A percentile compares a stretch with the other conserved stretches of the same genome.
Conservation (phyloP, 192 early-diverging fungal genomes). For the Paraglomus brasilianum region DNA sequence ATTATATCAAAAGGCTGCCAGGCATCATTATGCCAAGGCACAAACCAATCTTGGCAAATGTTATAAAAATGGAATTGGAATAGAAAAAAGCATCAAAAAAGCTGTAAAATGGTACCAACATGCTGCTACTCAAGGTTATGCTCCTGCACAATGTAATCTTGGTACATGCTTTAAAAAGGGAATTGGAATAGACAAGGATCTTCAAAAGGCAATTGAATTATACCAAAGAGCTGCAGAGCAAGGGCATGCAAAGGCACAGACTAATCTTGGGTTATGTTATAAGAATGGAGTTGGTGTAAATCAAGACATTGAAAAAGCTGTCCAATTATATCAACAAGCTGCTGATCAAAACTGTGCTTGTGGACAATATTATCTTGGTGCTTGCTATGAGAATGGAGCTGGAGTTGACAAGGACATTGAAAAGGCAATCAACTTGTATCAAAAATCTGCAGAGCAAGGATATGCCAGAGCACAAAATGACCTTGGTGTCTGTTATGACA, state of each 20-base stretch:
- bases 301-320: conserved; percentile 49
- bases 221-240: conserved; percentile 52
- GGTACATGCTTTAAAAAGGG: conserved; percentile 82
- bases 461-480: conserved; percentile 58
- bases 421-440: conserved; percentile 53
- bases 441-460: conserved; percentile 50
- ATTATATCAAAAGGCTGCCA: conserved; percentile 57
- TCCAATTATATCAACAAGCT: conserved; percentile 61
- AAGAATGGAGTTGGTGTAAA: conserved; percentile 59
- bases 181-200: conserved; percentile 66
- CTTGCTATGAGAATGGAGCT: conserved; percentile 77
- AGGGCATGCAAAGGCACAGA: conserved; percentile 61
- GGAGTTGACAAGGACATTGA: conserved; percentile 63
- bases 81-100: conserved; percentile 45
- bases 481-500: conserved; percentile 69
- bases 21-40: conserved; percentile 57
- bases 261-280: conserved; percentile 80
- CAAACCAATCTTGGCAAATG: conserved; percentile 59
- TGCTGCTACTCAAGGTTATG: conserved; percentile 67
- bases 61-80: conserved; percentile 59
- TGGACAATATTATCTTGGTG: conserved; percentile 67
- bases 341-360: conserved; percentile 59
- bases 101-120: conserved; percentile 64
- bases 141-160: conserved; percentile 67
- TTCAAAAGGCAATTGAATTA: conserved; percentile 58